phyloP scores from a whole-genome alignment of 441 rosid species.

The Populus hybrid region DNA sequence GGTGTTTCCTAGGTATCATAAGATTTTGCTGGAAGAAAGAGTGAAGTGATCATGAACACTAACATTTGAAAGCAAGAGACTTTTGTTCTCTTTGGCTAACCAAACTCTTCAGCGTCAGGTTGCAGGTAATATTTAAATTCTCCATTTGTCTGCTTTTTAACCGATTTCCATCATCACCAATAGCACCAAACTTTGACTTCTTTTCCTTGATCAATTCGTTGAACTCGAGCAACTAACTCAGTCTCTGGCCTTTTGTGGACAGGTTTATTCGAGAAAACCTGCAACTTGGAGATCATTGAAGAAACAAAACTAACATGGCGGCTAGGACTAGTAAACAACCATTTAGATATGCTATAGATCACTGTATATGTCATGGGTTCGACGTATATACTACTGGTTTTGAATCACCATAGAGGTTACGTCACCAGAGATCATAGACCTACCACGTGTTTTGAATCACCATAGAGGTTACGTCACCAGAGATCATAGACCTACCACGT shows the following conservation, averaged over 20 bases:
- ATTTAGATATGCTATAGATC: not conserved
- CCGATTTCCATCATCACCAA: not conserved
- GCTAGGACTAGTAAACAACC: not conserved
- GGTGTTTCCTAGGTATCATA: constrained; percentile 69
- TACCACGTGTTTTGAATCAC: not conserved
- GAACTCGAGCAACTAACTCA: not conserved
- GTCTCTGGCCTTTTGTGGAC: constrained; percentile 3
- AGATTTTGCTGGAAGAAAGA: constrained; percentile 58
- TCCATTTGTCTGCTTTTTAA: not conserved
- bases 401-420: no score
- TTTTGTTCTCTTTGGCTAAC: not conserved
- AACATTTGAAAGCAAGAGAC: not conserved
- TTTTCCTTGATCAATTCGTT: not conserved
- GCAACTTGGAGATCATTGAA: constrained; percentile 19
- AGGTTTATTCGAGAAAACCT: constrained; percentile 26
- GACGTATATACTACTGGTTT: no score
- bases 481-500: not conserved
- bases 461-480: not conserved
- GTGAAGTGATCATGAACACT: constrained; percentile 35
- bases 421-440: no score
- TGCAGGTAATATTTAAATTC: no score
- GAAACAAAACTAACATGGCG: constrained; percentile 10
- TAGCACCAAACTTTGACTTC: no score
- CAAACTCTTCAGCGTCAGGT: constrained; percentile 18
- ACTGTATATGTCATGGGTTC: no score